phyloP scores from a whole-genome alignment of 2,329 filamentous ascomycete genomes.

The Aspergillus glaucus region DNA sequence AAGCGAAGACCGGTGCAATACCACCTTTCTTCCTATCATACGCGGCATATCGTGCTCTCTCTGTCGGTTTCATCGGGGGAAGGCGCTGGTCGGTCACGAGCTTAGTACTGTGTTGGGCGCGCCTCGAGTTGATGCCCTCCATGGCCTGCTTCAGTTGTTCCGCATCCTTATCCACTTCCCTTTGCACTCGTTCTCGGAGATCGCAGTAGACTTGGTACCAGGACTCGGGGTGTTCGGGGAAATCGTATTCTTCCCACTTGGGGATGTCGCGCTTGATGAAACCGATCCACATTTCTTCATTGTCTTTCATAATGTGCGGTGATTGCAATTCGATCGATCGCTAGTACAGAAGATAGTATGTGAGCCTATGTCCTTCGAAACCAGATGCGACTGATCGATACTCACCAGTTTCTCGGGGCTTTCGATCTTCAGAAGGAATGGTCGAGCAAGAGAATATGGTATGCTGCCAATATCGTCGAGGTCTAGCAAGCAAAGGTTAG shows the following conservation, averaged over 20 bases:
- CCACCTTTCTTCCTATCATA: constrained; percentile 29
- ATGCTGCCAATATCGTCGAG: constrained; percentile 67
- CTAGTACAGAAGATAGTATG: constrained; percentile 18
- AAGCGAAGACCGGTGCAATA: constrained; percentile 16
- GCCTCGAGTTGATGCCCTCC: constrained; percentile 52
- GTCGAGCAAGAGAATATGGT: constrained; percentile 58
- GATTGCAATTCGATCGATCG: constrained; percentile 64
- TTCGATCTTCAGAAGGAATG: constrained; percentile 65
- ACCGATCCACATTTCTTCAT: constrained; percentile 67
- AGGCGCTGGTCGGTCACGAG: constrained; percentile 46
- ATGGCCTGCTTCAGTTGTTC: constrained; percentile 53
- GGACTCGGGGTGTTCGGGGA: constrained; percentile 59
- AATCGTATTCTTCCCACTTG: constrained; percentile 58
- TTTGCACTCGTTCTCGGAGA: constrained; percentile 55
- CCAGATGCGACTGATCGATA: constrained; percentile 1
- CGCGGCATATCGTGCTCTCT: constrained; percentile 24
- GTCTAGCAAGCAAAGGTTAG: constrained; percentile 25
- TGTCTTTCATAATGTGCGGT: constrained; percentile 66
- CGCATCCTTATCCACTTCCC: constrained; percentile 53
- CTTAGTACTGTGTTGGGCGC: constrained; percentile 51
- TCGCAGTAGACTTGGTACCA: constrained; percentile 76
- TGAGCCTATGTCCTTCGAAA: constrained; percentile 2
- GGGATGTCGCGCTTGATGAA: constrained; percentile 76
- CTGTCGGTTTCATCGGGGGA: constrained; percentile 24
- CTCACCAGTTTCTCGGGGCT: constrained; percentile 66